Percentiles rank a stretch among this genome's conserved stretches.
Conservation (phyloP, 371 early-diverging fungal genomes). For the Mucor racemosus region DNA sequence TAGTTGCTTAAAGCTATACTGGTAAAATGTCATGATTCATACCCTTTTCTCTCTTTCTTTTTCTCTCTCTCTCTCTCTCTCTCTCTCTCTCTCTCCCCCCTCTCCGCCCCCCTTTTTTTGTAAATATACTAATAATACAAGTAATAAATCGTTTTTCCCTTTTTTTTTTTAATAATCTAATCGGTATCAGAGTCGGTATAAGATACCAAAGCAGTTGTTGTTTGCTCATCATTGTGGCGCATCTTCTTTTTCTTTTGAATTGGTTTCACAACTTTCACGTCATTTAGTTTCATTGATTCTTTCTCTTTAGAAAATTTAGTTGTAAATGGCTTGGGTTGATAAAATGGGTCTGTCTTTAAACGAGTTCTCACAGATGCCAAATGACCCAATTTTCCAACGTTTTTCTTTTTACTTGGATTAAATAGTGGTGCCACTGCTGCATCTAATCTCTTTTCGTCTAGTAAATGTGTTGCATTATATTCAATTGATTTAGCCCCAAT, state of each 20-base stretch:
- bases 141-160: background rate
- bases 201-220: slow-evolving; percentile 15
- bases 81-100: background rate
- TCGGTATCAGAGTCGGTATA: slow-evolving; percentile 26
- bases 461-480: slow-evolving; percentile 34
- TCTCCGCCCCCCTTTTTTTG: background rate
- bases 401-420: slow-evolving; percentile 2
- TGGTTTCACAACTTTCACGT: slow-evolving; percentile 11
- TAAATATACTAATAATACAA: background rate
- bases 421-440: slow-evolving; percentile 47
- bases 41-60: background rate
- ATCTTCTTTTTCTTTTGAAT: slow-evolving; percentile 1
- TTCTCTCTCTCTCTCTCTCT: no score
- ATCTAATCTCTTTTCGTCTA: slow-evolving; percentile 41
- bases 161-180: background rate
- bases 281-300: slow-evolving; percentile 2
- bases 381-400: slow-evolving; percentile 23
- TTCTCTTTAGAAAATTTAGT: background rate
- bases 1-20: background rate
- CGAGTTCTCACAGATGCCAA: slow-evolving; percentile 42
- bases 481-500: slow-evolving; percentile 46
- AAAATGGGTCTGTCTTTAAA: slow-evolving; percentile 59
- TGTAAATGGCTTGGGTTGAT: slow-evolving; percentile 26
- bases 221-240: background rate
- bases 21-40: background rate